phyloP scores from a whole-genome alignment of 495 filamentous ascomycete species.

The Cryomyces minteri region DNA sequence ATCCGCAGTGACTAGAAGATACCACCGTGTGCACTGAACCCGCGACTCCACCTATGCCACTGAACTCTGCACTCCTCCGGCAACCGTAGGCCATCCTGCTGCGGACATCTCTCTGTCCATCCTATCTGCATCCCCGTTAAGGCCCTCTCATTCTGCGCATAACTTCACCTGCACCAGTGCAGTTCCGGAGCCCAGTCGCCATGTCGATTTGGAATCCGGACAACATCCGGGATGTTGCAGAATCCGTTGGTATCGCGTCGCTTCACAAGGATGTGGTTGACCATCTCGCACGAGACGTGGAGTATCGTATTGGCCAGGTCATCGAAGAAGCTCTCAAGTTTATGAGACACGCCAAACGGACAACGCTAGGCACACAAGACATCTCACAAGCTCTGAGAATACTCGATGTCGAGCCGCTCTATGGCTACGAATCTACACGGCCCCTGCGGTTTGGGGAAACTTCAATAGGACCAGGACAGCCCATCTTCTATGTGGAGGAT shows the following conservation, averaged over 20 bases:
- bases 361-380: slow-evolving; percentile 67
- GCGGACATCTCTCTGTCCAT: too few relatives aligned
- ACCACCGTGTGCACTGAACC: too few relatives aligned
- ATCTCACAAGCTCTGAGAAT: slow-evolving; percentile 64
- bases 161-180: too few relatives aligned
- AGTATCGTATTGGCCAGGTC: slow-evolving; percentile 83
- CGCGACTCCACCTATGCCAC: too few relatives aligned
- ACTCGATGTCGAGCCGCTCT: slow-evolving; percentile 84
- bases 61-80: too few relatives aligned
- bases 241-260: slow-evolving; percentile 72
- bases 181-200: not conserved
- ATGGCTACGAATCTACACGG: slow-evolving; percentile 81
- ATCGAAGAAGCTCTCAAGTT: slow-evolving; percentile 84
- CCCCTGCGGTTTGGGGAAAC: slow-evolving; percentile 86
- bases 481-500: slow-evolving; percentile 93
- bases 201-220: slow-evolving; percentile 79
- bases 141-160: too few relatives aligned
- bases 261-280: slow-evolving; percentile 69
- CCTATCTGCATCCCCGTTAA: too few relatives aligned
- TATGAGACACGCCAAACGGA: slow-evolving; percentile 79
- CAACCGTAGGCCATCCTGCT: too few relatives aligned
- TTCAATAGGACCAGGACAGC: slow-evolving; percentile 82
- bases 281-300: slow-evolving; percentile 77
- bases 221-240: slow-evolving; percentile 84
- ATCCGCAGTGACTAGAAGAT: too few relatives aligned